Percentiles rank a stretch among this genome's conserved stretches.
Evolutionary conservation across 192 early-diverging fungal species (phyloP).

Genomic region (Nowakowskiella sp.): DNA sequence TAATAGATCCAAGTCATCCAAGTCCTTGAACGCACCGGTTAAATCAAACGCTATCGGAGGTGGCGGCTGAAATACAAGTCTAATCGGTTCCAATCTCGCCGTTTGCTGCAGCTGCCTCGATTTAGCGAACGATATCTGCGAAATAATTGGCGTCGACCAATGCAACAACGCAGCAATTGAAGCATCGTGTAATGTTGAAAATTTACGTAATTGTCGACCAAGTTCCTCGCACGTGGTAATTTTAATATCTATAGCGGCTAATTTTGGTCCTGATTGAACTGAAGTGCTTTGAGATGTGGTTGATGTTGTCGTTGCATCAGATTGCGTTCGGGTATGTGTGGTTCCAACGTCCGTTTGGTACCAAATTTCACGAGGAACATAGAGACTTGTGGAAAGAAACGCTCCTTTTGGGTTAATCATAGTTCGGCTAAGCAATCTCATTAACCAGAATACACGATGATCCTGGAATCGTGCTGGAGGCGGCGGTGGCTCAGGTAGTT

Average conservation of each 20-base stretch:
- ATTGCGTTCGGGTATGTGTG: no score
- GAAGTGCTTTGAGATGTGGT: no score
- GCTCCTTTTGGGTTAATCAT: slow-evolving; percentile 22
- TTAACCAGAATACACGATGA: slow-evolving; percentile 11
- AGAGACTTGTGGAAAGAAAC: slow-evolving; percentile 9
- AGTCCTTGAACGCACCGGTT: neutral
- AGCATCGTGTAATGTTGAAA: neutral
- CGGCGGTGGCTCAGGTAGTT: slow-evolving; percentile 6
- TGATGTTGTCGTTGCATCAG: no score
- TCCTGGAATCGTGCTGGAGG: slow-evolving; percentile 9
- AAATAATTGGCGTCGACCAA: neutral
- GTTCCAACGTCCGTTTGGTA: no score
- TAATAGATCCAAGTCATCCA: neutral
- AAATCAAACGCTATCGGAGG: neutral
- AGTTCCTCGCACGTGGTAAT: slow-evolving; percentile 10
- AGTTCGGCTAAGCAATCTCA: slow-evolving; percentile 9
- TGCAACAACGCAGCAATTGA: neutral
- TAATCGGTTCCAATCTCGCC: neutral
- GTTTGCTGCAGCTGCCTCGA: slow-evolving; percentile 6
- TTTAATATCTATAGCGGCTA: slow-evolving; percentile 16
- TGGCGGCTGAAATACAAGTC: neutral
- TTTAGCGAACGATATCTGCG: neutral
- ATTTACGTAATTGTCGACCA: no score
- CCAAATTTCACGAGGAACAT: slow-evolving; percentile 23
- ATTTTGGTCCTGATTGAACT: slow-evolving; percentile 5